Evolutionary conservation across 1,284 basidiomycete species (phyloP).

Genomic region (Trametes versicolor): DNA sequence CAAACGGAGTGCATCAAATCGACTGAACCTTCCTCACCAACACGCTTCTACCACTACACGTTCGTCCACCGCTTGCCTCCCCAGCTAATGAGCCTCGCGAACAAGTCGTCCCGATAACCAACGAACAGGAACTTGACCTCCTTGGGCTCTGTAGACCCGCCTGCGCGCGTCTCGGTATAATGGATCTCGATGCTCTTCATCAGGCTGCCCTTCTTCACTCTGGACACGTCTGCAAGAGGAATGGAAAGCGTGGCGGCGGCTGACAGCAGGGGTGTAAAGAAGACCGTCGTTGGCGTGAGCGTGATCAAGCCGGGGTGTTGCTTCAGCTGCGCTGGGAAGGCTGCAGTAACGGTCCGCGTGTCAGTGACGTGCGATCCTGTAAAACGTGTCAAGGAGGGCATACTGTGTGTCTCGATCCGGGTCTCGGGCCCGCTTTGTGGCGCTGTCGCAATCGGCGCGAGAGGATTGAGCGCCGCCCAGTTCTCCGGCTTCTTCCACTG

Average conservation of each 20-base stretch:
- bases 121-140: slow-evolving; percentile 70
- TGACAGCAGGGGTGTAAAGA: slow-evolving; percentile 64
- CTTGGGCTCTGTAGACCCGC: slow-evolving; percentile 46
- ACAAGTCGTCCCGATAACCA: slow-evolving; percentile 69
- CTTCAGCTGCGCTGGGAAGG: slow-evolving; percentile 67
- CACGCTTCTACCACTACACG: slow-evolving; percentile 13
- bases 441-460: slow-evolving; percentile 29
- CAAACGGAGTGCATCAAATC: not conserved
- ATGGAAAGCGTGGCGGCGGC: slow-evolving; percentile 57
- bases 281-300: slow-evolving; percentile 56
- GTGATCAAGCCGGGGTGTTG: slow-evolving; percentile 68
- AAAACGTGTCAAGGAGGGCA: slow-evolving; percentile 32
- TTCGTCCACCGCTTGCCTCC: slow-evolving; percentile 52
- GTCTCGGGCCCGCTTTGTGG: slow-evolving; percentile 27
- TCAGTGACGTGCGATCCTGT: slow-evolving; percentile 17
- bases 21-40: not conserved
- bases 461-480: slow-evolving; percentile 38
- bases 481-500: slow-evolving; percentile 41
- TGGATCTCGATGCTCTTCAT: slow-evolving; percentile 62
- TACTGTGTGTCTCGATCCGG: slow-evolving; percentile 52
- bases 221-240: slow-evolving; percentile 55
- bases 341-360: slow-evolving; percentile 44
- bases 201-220: slow-evolving; percentile 66
- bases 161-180: slow-evolving; percentile 48
- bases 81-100: slow-evolving; percentile 69